phyloP scores from a whole-genome alignment of 768 basidiomycete species.

The Infundibulicybe gibba region DNA sequence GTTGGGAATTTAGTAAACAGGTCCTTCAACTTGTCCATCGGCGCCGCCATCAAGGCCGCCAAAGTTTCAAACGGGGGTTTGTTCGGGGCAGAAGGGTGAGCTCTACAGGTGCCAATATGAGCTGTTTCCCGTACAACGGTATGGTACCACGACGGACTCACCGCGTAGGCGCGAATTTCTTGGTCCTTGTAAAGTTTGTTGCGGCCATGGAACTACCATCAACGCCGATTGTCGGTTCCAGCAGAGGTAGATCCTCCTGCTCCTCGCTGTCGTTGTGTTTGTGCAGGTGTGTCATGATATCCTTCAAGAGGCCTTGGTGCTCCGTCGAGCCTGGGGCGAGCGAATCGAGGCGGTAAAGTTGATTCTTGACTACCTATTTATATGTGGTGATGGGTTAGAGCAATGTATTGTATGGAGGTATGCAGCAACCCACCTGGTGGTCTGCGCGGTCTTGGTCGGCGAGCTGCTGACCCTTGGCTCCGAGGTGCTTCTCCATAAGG shows the following conservation, averaged over 20 bases:
- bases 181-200: constrained; percentile 46
- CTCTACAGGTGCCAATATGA: constrained; percentile 20
- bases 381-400: not conserved
- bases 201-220: constrained; percentile 44
- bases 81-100: constrained; percentile 51
- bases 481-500: constrained; percentile 55
- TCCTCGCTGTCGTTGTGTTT: constrained; percentile 60
- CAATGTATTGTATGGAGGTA: not conserved
- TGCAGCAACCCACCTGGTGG: constrained; percentile 38
- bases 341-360: constrained; percentile 34
- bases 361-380: constrained; percentile 12
- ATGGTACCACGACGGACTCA: no score
- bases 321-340: constrained; percentile 37
- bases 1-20: constrained; percentile 52
- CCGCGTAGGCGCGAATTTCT: constrained; percentile 63
- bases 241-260: constrained; percentile 48
- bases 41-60: constrained; percentile 47
- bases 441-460: constrained; percentile 54
- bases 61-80: constrained; percentile 61
- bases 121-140: not conserved
- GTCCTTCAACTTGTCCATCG: constrained; percentile 59
- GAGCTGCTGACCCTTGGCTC: constrained; percentile 42
- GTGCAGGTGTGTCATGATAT: constrained; percentile 44
- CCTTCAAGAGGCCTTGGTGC: constrained; percentile 37
- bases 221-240: constrained; percentile 43